Percentiles rank a stretch among this genome's conserved stretches.
phyloP scores from a whole-genome alignment of 352 stramenopile species.

The Pythium monospermum region DNA sequence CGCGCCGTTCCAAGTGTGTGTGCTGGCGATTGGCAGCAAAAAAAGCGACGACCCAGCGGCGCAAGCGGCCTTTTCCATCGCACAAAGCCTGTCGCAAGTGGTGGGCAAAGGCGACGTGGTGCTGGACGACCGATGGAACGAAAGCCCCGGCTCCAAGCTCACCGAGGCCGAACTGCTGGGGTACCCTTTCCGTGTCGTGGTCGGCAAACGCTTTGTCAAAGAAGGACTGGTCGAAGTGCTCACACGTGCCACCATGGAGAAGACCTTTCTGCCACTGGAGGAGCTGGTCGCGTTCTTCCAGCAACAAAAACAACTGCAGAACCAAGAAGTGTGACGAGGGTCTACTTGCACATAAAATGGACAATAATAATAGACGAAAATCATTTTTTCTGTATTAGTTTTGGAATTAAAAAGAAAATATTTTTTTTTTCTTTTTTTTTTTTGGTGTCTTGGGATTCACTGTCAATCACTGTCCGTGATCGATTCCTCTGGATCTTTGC shows the following conservation, averaged over 20 bases:
- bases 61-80: slow-evolving; percentile 42
- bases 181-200: slow-evolving; percentile 79
- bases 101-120: slow-evolving; percentile 51
- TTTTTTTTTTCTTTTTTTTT: no score
- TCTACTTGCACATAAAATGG: no score
- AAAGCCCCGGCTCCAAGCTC: slow-evolving; percentile 75
- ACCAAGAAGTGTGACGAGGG: neutral
- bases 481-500: no score
- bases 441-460: no score
- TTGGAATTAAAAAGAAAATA: no score
- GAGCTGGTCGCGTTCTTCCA: slow-evolving; percentile 41
- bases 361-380: no score
- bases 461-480: no score
- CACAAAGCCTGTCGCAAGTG: slow-evolving; percentile 37
- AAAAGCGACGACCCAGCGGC: slow-evolving; percentile 42
- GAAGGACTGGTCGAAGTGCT: slow-evolving; percentile 79
- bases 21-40: slow-evolving; percentile 72
- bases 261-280: slow-evolving; percentile 42
- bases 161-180: slow-evolving; percentile 84
- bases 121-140: slow-evolving; percentile 79
- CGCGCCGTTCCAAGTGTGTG: slow-evolving; percentile 73
- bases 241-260: slow-evolving; percentile 58
- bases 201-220: slow-evolving; percentile 73
- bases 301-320: neutral
- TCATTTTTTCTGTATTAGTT: no score